Conservation (phyloP, 2,329 filamentous ascomycete genomes). For the Trematosphaeria pertusa region DNA sequence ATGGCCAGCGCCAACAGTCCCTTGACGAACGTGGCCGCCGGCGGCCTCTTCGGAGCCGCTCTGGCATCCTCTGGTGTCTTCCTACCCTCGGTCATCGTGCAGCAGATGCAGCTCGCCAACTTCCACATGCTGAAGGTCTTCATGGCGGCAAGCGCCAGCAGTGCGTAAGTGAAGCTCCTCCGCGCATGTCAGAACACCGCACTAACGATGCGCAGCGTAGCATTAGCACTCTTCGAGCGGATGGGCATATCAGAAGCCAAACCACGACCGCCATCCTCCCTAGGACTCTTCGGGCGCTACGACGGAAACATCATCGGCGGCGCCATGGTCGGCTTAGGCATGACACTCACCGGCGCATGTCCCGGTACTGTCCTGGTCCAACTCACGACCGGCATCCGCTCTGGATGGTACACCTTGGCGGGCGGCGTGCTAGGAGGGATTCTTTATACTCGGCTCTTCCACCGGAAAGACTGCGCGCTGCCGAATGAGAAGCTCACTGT, state of each 20-base stretch:
- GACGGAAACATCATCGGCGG: conserved; percentile 73
- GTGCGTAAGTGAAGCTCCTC: conserved; percentile 20
- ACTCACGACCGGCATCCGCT: conserved; percentile 60
- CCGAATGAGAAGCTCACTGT: neutral
- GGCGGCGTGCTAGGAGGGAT: conserved; percentile 66
- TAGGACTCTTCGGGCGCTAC: conserved; percentile 57
- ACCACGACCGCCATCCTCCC: conserved; percentile 60
- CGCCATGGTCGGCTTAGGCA: conserved; percentile 67
- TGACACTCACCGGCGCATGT: conserved; percentile 70
- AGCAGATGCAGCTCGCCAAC: conserved; percentile 12
- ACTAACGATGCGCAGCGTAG: too few species aligned
- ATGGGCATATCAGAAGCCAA: too few species aligned
- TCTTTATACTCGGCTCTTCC: conserved; percentile 14
- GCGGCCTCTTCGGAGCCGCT: conserved; percentile 14
- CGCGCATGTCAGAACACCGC: too few species aligned
- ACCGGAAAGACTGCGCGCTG: neutral
- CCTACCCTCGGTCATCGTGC: conserved; percentile 11
- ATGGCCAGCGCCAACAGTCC: too few species aligned
- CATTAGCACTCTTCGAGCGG: too few species aligned
- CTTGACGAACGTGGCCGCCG: neutral
- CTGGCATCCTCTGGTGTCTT: conserved; percentile 17
- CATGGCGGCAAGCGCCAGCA: conserved; percentile 14
- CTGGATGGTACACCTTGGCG: conserved; percentile 60
- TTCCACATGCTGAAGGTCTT: conserved; percentile 21
- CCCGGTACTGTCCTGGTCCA: conserved; percentile 71